Conservation (phyloP, 192 early-diverging fungal species). For the Linnemannia exigua region DNA sequence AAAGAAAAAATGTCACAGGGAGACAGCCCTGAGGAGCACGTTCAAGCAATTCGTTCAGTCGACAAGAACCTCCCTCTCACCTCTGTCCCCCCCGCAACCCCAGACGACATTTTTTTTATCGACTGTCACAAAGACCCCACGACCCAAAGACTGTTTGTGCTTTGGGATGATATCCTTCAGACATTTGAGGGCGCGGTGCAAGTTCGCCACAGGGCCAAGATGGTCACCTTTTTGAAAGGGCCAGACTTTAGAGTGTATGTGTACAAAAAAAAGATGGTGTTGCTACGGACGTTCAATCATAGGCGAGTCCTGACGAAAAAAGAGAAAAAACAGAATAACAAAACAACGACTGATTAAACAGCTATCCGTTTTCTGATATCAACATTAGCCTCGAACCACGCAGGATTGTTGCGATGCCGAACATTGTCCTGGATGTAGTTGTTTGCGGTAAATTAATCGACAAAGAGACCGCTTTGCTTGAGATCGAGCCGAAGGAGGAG, state of each 20-base stretch:
- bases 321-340: too few relatives aligned
- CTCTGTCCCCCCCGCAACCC: neutral
- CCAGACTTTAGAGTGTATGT: neutral
- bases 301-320: too few relatives aligned
- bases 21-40: neutral
- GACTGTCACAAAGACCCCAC: neutral
- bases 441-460: too few relatives aligned
- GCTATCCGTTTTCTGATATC: neutral
- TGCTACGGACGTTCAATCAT: too few relatives aligned
- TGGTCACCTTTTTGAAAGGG: neutral
- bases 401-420: neutral
- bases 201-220: neutral
- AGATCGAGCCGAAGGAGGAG: too few relatives aligned
- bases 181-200: neutral
- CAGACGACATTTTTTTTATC: neutral
- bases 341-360: too few relatives aligned
- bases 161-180: neutral
- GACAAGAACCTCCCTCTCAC: neutral
- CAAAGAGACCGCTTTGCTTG: too few relatives aligned
- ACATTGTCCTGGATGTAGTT: neutral
- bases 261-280: too few relatives aligned
- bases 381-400: neutral
- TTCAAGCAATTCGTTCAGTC: neutral
- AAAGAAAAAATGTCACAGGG: too few relatives aligned
- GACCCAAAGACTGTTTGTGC: neutral